phyloP scores from a whole-genome alignment of 164 flowering plant species.

The Hamamelis virginiana region DNA sequence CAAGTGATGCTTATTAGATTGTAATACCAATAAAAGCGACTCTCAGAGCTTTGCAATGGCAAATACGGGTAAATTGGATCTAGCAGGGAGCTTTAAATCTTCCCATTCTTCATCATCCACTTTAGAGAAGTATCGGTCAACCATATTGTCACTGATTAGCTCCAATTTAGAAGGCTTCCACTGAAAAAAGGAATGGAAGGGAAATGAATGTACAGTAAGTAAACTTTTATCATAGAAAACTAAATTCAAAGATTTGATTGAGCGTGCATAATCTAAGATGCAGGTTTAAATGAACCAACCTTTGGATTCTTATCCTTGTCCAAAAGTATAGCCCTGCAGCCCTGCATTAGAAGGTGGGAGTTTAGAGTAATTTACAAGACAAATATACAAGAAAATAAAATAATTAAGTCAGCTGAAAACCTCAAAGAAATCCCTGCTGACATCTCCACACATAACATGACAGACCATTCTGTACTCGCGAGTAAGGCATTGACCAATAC shows the following conservation, averaged over 20 bases:
- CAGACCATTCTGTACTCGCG: conserved; percentile 84
- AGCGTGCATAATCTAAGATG: neutral
- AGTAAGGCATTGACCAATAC: conserved; percentile 78
- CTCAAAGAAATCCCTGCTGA: conserved; percentile 79
- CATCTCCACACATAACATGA: conserved; percentile 61
- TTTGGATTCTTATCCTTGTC: conserved; percentile 76
- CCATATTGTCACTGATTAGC: conserved; percentile 58
- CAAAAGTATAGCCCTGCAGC: conserved; percentile 60
- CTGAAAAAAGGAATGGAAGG: conserved; percentile 33
- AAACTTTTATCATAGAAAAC: too few relatives aligned
- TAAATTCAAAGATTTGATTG: neutral
- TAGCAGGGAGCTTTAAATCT: conserved; percentile 67
- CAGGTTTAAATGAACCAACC: conserved; percentile 31
- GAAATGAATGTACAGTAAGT: neutral
- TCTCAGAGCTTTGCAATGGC: conserved; percentile 65
- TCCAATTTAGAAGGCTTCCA: conserved; percentile 89
- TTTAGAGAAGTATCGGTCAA: conserved; percentile 65
- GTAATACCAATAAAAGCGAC: neutral
- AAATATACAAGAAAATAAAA: neutral
- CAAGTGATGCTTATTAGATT: too few relatives aligned
- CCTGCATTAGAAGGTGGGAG: conserved; percentile 29
- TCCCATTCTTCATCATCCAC: conserved; percentile 67
- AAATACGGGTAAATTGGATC: conserved; percentile 40
- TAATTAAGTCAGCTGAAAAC: conserved; percentile 16
- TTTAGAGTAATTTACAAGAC: conserved; percentile 1